These are phyloP conservation scores for Leucosporidium scottii DNA, from an alignment of 768 basidiomycete species.

Conservation along the genomic window DNA sequence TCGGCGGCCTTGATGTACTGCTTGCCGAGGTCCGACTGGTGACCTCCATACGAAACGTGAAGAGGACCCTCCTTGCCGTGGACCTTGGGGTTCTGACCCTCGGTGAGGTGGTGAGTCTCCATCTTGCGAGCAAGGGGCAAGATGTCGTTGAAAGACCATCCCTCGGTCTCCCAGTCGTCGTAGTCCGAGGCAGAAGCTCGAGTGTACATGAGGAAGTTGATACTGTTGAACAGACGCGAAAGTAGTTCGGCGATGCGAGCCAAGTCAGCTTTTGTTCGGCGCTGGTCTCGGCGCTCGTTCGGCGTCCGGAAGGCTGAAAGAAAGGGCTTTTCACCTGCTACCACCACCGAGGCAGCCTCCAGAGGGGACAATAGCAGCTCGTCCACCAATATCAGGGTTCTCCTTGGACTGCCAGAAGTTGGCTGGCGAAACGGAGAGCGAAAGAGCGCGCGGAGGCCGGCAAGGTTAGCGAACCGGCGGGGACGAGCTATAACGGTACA, in stretches of 20 bases:
- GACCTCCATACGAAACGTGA: constrained; percentile 58
- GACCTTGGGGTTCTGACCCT: constrained; percentile 41
- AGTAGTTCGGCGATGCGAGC: not conserved
- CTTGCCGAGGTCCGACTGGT: constrained; percentile 43
- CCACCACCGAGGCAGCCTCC: constrained; percentile 52
- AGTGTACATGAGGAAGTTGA: constrained; percentile 75
- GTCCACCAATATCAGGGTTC: constrained; percentile 55
- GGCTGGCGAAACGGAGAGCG: too few relatives aligned
- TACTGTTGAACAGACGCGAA: constrained; percentile 45
- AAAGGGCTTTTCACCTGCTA: not conserved
- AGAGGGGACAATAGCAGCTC: constrained; percentile 61
- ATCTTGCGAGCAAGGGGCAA: constrained; percentile 62
- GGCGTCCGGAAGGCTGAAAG: too few relatives aligned
- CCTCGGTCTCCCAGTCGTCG: constrained; percentile 64
- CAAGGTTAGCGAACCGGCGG: too few relatives aligned
- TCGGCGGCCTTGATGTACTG: constrained; percentile 42
- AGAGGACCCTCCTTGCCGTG: constrained; percentile 68
- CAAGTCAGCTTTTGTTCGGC: not conserved
- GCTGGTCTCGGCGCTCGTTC: not conserved
- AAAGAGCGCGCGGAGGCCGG: too few relatives aligned
- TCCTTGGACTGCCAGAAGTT: constrained; percentile 55
- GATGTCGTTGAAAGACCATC: constrained; percentile 47
- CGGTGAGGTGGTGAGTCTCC: constrained; percentile 2
- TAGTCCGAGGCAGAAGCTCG: constrained; percentile 1
- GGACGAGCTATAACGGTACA: too few relatives aligned